Percentiles rank a stretch among this genome's conserved stretches.
These are phyloP conservation scores for Drechmeria coniospora DNA, from an alignment of 2,329 filamentous ascomycete genomes.

Conservation along the genomic window DNA sequence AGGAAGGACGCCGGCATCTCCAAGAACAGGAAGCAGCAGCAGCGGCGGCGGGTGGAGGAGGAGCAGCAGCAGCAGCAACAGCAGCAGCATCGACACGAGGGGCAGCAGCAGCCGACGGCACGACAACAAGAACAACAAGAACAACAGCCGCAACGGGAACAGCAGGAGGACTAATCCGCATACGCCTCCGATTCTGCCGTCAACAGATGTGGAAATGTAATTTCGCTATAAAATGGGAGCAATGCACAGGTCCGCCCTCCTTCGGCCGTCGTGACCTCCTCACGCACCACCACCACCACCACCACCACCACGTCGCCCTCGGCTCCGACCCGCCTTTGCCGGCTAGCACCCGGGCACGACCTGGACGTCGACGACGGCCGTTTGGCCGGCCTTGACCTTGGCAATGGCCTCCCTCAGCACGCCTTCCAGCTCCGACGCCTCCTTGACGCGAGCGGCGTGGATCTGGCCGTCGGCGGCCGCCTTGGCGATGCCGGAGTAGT, in stretches of 20 bases:
- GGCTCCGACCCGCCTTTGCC: background rate
- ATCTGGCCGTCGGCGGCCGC: constrained; percentile 40
- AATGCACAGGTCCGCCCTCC: no score
- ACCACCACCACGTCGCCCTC: background rate
- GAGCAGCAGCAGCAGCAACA: background rate
- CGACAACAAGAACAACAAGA: no score
- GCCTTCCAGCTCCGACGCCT: constrained; percentile 27
- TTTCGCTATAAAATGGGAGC: no score
- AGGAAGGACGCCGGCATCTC: background rate
- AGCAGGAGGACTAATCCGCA: no score
- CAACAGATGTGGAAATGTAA: no score
- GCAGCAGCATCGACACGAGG: background rate
- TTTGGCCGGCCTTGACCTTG: constrained; percentile 31
- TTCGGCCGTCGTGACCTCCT: no score
- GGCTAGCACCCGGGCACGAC: constrained; percentile 27
- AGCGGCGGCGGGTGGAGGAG: background rate
- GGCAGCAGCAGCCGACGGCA: no score
- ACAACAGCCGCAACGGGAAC: no score
- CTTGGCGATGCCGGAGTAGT: constrained; percentile 45
- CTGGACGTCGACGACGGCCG: constrained; percentile 38
- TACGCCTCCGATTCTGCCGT: no score
- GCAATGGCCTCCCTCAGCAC: constrained; percentile 34
- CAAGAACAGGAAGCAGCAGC: background rate
- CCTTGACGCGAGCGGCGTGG: constrained; percentile 31
- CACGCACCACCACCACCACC: no score